phyloP scores from a whole-genome alignment of 2,329 filamentous ascomycete genomes.

The Graphilbum fragrans region DNA sequence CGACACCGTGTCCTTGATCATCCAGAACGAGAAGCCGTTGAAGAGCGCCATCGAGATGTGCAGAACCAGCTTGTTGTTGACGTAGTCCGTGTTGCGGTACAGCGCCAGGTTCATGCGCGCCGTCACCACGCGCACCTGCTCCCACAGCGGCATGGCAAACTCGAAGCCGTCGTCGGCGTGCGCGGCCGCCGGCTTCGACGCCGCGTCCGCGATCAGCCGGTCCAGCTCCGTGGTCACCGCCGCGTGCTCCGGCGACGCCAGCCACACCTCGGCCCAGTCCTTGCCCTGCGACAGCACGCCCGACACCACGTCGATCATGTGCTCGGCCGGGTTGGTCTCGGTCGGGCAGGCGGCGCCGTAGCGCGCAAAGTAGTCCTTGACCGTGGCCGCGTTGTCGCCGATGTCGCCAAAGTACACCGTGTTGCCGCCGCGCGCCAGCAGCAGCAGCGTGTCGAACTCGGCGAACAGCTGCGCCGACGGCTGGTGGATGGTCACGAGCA shows the following conservation, averaged over 20 bases:
- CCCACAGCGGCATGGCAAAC: constrained; percentile 56
- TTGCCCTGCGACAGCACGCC: constrained; percentile 30
- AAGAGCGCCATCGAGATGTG: constrained; percentile 43
- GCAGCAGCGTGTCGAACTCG: constrained; percentile 52
- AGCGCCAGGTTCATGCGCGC: constrained; percentile 58
- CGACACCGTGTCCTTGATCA: constrained; percentile 39
- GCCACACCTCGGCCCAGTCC: constrained; percentile 27
- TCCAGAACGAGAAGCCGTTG: constrained; percentile 51
- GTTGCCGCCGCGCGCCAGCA: constrained; percentile 52
- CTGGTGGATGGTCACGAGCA: constrained; percentile 60
- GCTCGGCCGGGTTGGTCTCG: constrained; percentile 63
- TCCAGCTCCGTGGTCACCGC: constrained; percentile 55
- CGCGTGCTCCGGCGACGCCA: constrained; percentile 18
- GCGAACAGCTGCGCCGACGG: constrained; percentile 55
- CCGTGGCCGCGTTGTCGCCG: constrained; percentile 26
- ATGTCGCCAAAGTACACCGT: constrained; percentile 57
- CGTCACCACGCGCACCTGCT: constrained; percentile 50
- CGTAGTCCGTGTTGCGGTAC: constrained; percentile 60
- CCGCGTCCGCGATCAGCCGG: constrained; percentile 36
- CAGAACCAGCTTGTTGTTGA: constrained; percentile 52
- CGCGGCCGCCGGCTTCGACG: not conserved
- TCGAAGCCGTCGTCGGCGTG: constrained; percentile 30
- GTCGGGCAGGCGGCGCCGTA: constrained; percentile 51
- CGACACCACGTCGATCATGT: constrained; percentile 54
- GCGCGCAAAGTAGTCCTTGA: constrained; percentile 53